A percentile compares a stretch with the other conserved stretches of the same genome.
Conservation (phyloP, 2,329 filamentous ascomycete genomes). For the Camillea tinctor region DNA sequence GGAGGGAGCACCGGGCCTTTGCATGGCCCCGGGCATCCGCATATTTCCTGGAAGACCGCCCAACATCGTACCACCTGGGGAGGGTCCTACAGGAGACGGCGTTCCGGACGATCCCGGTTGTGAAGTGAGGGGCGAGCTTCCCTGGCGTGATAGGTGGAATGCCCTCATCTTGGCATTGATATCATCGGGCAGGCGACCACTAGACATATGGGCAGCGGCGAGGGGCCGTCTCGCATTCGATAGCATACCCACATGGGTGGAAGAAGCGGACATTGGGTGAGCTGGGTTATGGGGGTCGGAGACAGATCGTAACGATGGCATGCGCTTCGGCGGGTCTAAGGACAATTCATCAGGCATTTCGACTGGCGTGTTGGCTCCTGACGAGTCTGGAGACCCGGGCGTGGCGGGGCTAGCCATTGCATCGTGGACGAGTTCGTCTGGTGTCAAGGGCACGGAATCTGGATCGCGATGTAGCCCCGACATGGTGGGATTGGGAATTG, state of each 20-base stretch:
- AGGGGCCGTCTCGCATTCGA: constrained; percentile 60
- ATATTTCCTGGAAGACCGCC: constrained; percentile 43
- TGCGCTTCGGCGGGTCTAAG: constrained; percentile 45
- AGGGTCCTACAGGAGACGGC: constrained; percentile 30
- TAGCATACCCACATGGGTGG: constrained; percentile 77
- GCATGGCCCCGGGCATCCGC: constrained; percentile 41
- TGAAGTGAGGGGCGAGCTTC: constrained; percentile 33
- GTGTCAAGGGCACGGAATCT: constrained; percentile 43
- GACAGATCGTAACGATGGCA: constrained; percentile 59
- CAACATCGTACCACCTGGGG: constrained; percentile 28
- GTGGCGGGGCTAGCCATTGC: constrained; percentile 39
- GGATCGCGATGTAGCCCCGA: constrained; percentile 13
- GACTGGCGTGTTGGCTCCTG: constrained; percentile 48
- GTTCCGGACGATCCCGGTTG: constrained; percentile 31
- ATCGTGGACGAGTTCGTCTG: constrained; percentile 41
- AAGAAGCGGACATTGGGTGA: constrained; percentile 70
- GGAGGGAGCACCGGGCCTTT: constrained; percentile 46
- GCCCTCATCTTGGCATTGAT: constrained; percentile 48
- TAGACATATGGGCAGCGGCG: constrained; percentile 40
- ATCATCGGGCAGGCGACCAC: constrained; percentile 42
- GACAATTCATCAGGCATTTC: constrained; percentile 37
- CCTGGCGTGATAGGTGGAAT: constrained; percentile 46
- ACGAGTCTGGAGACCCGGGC: constrained; percentile 46
- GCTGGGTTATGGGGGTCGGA: constrained; percentile 54
- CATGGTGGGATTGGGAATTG: constrained; percentile 11